A percentile compares a stretch with the other conserved stretches of the same genome.
Evolutionary conservation across 2,329 filamentous ascomycete species (phyloP).

Genomic region (Phyllosticta citrichinensis): DNA sequence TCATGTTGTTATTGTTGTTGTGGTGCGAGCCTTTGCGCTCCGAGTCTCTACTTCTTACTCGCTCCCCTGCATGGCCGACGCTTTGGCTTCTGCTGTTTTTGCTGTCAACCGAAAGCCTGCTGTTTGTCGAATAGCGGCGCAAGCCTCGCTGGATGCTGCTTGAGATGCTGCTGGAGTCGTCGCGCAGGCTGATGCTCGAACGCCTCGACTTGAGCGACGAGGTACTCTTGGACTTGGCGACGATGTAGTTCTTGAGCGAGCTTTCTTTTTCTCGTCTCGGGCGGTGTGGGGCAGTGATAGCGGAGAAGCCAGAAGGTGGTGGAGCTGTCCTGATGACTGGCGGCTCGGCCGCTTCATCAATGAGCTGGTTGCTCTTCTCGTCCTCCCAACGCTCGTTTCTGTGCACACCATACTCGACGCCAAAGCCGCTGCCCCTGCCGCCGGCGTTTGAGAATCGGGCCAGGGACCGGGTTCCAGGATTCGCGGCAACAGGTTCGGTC

Average conservation of each 20-base stretch:
- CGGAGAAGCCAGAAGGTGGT: constrained; percentile 59
- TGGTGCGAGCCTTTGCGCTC: constrained; percentile 45
- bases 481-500: constrained; percentile 22
- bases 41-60: not conserved
- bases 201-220: constrained; percentile 25
- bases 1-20: not conserved
- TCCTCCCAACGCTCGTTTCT: constrained; percentile 41
- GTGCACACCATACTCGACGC: constrained; percentile 64
- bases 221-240: constrained; percentile 21
- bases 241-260: constrained; percentile 51
- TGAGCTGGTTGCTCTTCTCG: constrained; percentile 34
- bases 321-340: constrained; percentile 48
- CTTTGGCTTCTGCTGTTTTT: constrained; percentile 21
- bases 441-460: constrained; percentile 2
- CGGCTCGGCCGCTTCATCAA: constrained; percentile 48
- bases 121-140: constrained; percentile 21
- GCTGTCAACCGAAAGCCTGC: constrained; percentile 23
- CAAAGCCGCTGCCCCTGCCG: constrained; percentile 43
- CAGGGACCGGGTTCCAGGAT: constrained; percentile 10
- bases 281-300: constrained; percentile 52
- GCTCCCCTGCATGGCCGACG: not conserved
- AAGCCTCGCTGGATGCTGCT: constrained; percentile 30
- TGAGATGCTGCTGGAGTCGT: constrained; percentile 25
- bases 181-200: constrained; percentile 14
- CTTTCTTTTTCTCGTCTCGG: constrained; percentile 31